Percentiles rank a stretch among this genome's conserved stretches.
phyloP scores from a whole-genome alignment of 2,329 filamentous ascomycete species.

The Coniochaeta sp. region DNA sequence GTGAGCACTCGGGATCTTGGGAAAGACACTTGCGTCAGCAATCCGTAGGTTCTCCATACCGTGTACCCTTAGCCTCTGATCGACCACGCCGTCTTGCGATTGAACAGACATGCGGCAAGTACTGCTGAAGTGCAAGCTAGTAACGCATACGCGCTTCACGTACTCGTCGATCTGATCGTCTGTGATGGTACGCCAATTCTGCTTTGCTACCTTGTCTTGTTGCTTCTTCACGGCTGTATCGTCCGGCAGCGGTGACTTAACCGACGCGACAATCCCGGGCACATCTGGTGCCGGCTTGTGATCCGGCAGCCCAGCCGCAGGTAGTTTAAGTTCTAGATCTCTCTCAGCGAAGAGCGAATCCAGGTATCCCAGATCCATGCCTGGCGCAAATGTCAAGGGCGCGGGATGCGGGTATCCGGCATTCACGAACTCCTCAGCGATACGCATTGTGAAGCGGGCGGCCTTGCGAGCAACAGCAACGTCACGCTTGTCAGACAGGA shows the following conservation, averaged over 20 bases:
- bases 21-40: constrained; percentile 22
- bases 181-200: constrained; percentile 15
- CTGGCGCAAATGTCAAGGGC: constrained; percentile 17
- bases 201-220: constrained; percentile 5
- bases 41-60: constrained; percentile 14
- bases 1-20: constrained; percentile 18
- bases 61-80: constrained; percentile 15
- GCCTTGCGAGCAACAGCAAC: constrained; percentile 16
- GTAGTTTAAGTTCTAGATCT: not conserved
- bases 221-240: not conserved
- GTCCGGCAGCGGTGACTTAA: not conserved
- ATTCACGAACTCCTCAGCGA: constrained; percentile 18
- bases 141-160: constrained; percentile 9
- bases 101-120: constrained; percentile 29
- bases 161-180: constrained; percentile 23
- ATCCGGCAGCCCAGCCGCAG: not conserved
- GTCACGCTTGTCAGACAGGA: constrained; percentile 21
- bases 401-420: constrained; percentile 18
- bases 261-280: not conserved
- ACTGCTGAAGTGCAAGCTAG: constrained; percentile 27
- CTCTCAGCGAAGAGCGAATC: constrained; percentile 1
- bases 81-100: constrained; percentile 13
- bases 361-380: constrained; percentile 11
- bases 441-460: constrained; percentile 21
- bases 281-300: not conserved